Evolutionary conservation across 768 basidiomycete genomes (phyloP).

Genomic region (Coprinopsis cinerea): DNA sequence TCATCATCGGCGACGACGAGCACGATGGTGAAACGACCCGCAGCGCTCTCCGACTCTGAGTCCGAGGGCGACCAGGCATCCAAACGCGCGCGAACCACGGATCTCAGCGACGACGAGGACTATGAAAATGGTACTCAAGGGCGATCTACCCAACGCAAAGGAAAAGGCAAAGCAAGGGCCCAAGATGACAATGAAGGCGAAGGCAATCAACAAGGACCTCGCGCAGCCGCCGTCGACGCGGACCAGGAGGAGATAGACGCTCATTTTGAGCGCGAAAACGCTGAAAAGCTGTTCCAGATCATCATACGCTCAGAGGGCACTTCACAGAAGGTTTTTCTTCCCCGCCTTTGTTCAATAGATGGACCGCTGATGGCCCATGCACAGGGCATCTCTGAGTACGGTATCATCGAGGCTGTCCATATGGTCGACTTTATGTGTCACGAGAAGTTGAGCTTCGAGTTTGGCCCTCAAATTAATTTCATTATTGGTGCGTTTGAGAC

Average conservation of each 20-base stretch:
- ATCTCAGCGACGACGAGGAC: neutral
- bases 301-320: too few species aligned
- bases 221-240: too few species aligned
- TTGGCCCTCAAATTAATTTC: slow-evolving; percentile 95
- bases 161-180: neutral
- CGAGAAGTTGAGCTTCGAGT: slow-evolving; percentile 71
- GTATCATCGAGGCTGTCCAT: slow-evolving; percentile 82
- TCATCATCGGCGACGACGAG: too few species aligned
- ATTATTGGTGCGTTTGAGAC: slow-evolving; percentile 64
- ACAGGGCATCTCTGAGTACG: slow-evolving; percentile 83
- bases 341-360: neutral
- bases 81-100: neutral
- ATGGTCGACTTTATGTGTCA: slow-evolving; percentile 98
- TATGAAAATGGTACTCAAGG: neutral
- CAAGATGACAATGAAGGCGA: too few species aligned
- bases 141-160: neutral
- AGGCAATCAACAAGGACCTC: too few species aligned
- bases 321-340: too few species aligned
- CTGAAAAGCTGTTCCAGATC: too few species aligned
- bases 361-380: too few species aligned
- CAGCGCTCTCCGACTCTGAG: neutral
- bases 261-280: too few species aligned
- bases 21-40: slow-evolving; percentile 1
- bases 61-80: neutral
- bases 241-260: too few species aligned